Evolutionary conservation across 2,329 filamentous ascomycete genomes (phyloP), one percentile per base, ranked within the genome.

Genomic region (Colletotrichum eremochloae): DNA sequence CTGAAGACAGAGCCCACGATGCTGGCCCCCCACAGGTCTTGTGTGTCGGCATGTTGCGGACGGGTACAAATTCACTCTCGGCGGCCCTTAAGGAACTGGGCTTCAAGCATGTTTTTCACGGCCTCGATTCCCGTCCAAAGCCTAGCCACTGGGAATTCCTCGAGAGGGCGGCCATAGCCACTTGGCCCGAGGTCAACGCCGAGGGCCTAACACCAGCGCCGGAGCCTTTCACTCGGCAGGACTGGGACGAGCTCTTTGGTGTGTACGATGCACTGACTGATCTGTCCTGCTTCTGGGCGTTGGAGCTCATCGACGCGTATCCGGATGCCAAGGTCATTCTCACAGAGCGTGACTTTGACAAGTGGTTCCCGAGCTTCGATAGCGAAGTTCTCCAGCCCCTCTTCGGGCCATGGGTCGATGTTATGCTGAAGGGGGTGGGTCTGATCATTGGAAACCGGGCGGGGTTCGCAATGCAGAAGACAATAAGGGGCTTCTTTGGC

Each of bases 271-370:
- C 76, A 0, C 71, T 67, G 2, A 81, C 80, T 0, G 80, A 82
- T 57, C 46, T 80, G 12, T 78, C 77, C 0, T 75, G 76, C 2
- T 20, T 78, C 4, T 82, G 55, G 5, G 78, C 75, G 1, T 68
- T 76, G 1, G 74, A 78, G 40, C 68, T 82, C 3, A 78, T 81
- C 53, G 63, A 75, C 14, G 66, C 70, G 0, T 82, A 82, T 11
- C 80, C 81, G 0, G 76, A 81, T 0, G 81, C 81, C 1, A 81
- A 81, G 65, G 79, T 82, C 40, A 74, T 82, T 0, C 73, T 82
- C 0, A 78, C 78, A 3, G 71, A 78, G 6, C 76, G 81, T 2
- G 76, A 81, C 48, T 80, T 75, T 38, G 79, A 81, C 0, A 72
- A 66, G 12, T 82, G 81, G 81, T 78, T 74, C 57, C 67, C 73